Percentiles rank a stretch among this genome's conserved stretches.
Conservation (phyloP, 306 rosid species). For the Vigna trinervia region DNA sequence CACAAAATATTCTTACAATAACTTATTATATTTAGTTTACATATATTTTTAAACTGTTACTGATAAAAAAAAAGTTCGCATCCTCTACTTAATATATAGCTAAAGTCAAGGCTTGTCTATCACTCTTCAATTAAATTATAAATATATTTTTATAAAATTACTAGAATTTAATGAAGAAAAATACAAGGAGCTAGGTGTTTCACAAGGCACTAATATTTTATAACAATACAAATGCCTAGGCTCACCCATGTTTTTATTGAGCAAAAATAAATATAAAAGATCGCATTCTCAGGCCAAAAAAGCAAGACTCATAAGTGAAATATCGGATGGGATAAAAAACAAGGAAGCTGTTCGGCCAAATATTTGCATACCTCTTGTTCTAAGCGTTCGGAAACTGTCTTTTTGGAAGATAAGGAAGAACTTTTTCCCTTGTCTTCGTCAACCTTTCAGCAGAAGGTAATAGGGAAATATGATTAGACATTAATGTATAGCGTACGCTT, state of each 20-base stretch:
- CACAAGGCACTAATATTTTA: too few relatives aligned
- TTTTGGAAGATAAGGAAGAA: slow-evolving; percentile 60
- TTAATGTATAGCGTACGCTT: slow-evolving; percentile 12
- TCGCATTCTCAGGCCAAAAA: slow-evolving; percentile 4
- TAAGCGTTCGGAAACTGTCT: slow-evolving; percentile 77
- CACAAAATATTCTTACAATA: slow-evolving; percentile 24
- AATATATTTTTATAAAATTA: neutral
- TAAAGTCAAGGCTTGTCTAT: slow-evolving; percentile 9
- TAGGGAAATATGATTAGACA: slow-evolving; percentile 34
- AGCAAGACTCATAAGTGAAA: neutral
- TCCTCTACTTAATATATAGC: neutral
- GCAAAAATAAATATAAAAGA: too few relatives aligned
- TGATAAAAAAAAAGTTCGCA: neutral
- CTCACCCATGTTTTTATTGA: too few relatives aligned
- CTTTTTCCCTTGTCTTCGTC: slow-evolving; percentile 86
- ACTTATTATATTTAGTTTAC: neutral
- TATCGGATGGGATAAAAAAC: neutral
- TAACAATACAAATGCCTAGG: too few relatives aligned
- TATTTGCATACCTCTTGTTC: slow-evolving; percentile 76
- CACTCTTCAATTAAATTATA: neutral
- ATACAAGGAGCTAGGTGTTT: too few relatives aligned
- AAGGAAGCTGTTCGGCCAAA: slow-evolving; percentile 21
- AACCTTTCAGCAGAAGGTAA: slow-evolving; percentile 54
- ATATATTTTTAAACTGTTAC: too few relatives aligned
- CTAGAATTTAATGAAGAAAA: neutral